Evolutionary conservation across 2,329 filamentous ascomycete genomes (phyloP).

Genomic region (Fusarium sulawesiense): DNA sequence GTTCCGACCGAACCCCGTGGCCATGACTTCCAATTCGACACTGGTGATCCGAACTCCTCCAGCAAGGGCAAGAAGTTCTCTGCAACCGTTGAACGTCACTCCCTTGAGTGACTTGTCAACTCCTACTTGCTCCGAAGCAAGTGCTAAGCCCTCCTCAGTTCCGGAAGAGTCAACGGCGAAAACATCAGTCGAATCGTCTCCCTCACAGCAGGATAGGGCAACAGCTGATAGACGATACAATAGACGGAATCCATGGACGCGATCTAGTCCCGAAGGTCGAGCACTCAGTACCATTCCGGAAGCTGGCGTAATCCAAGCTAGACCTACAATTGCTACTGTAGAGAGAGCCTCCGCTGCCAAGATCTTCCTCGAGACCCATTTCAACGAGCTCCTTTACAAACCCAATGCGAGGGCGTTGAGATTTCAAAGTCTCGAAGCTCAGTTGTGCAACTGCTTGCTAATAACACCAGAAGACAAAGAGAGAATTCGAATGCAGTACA

Average conservation of each 20-base stretch:
- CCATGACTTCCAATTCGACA: constrained; percentile 46
- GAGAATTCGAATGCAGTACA: constrained; percentile 68
- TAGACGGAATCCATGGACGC: constrained; percentile 51
- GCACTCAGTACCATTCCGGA: constrained; percentile 53
- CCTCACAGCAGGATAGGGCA: constrained; percentile 41
- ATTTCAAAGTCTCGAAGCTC: constrained; percentile 53
- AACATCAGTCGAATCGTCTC: constrained; percentile 51
- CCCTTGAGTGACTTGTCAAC: constrained; percentile 35
- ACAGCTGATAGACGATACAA: constrained; percentile 43
- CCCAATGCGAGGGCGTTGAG: constrained; percentile 51
- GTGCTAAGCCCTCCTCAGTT: constrained; percentile 41
- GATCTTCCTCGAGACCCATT: constrained; percentile 86
- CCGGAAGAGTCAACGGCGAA: constrained; percentile 48
- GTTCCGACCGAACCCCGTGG: constrained; percentile 43
- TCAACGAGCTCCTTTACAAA: constrained; percentile 73
- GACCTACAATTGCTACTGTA: constrained; percentile 66
- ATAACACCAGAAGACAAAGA: constrained; percentile 67
- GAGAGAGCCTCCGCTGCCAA: constrained; percentile 85
- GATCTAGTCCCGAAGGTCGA: constrained; percentile 51
- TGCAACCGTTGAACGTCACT: constrained; percentile 39
- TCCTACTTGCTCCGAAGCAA: constrained; percentile 45
- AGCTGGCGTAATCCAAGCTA: constrained; percentile 38
- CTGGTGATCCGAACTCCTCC: constrained; percentile 44
- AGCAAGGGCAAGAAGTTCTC: constrained; percentile 41
- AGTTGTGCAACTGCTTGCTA: constrained; percentile 66